Evolutionary conservation across 768 basidiomycete species (phyloP), one percentile per base, ranked within the genome.

Genomic region (Ephemerocybe angulata): DNA sequence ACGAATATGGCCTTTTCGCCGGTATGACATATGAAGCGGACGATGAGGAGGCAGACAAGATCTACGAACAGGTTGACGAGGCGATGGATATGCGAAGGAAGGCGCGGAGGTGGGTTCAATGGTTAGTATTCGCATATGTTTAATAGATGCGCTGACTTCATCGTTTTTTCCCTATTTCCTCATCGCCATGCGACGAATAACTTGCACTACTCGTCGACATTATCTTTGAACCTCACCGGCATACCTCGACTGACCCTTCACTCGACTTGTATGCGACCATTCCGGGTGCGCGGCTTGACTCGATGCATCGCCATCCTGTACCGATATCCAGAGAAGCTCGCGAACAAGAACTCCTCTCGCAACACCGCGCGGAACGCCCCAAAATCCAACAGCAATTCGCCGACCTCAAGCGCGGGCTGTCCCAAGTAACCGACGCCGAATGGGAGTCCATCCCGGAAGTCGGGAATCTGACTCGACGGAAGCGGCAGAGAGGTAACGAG

Each of bases 401-500:
- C 0, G 97, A 99, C 70, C 72, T 98, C 57, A 99, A 99, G 70
- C 83, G 96, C 42, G 92, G 90, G 21, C 73, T 99, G 22, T 80
- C 89, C 3, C 81, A 82, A 3, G 88, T 98, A 17, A 90, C 90
- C 1, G 96, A 98, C 62, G 77, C 81, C 28, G 94, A 98, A 70
- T 98, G 97, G 97, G 90, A 93, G 65, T 87, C 73, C 61, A 87
- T 98, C 61, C 95, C 96, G 17, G 96, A 99, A 74, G 96, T 97
- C 49, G 90, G 91, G 48, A 98, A 98, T 75, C 78, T 98, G 58
- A 96, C 94, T 46, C 82, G 92, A 62, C 33, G 35, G 37, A 94
- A 91, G 76, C 90, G 93, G 72, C 78, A 92, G 63, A 80, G 90
- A 70, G 84, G 82, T 69, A 90, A 95, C 64, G 94, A 91, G 56